Evolutionary conservation across 1,284 basidiomycete species (phyloP).

Genomic region (Testicularia cyperi): DNA sequence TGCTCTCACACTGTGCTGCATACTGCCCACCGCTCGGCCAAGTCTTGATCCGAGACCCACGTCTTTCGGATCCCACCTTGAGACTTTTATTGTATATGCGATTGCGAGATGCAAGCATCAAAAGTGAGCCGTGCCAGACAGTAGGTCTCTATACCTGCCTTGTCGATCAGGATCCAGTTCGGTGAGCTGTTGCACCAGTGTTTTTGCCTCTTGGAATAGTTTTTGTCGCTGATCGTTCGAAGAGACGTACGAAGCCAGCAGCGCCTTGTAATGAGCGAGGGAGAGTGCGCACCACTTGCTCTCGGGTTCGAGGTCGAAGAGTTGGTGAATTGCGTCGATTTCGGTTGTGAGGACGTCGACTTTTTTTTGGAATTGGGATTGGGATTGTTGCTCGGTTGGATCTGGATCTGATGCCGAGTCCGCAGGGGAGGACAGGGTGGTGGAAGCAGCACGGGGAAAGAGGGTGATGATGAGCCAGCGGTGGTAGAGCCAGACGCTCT

Average conservation of each 20-base stretch:
- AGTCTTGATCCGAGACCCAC: too few relatives aligned
- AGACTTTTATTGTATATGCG: not conserved
- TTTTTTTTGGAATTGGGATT: not conserved
- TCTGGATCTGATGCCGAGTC: not conserved
- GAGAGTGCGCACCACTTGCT: constrained; percentile 72
- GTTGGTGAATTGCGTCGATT: constrained; percentile 76
- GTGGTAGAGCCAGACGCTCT: constrained; percentile 97
- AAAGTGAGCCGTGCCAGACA: constrained; percentile 24
- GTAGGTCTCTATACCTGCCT: constrained; percentile 43
- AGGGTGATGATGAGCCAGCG: constrained; percentile 79
- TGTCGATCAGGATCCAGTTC: constrained; percentile 45
- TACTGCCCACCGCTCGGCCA: too few relatives aligned
- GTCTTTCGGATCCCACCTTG: too few relatives aligned
- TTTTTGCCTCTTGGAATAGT: not conserved
- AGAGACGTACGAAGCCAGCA: constrained; percentile 1
- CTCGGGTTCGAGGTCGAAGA: constrained; percentile 86
- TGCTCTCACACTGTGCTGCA: too few relatives aligned
- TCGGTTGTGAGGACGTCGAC: constrained; percentile 65
- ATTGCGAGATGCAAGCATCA: not conserved
- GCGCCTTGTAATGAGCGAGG: constrained; percentile 38
- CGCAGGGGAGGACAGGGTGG: too few relatives aligned
- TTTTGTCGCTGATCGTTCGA: too few relatives aligned
- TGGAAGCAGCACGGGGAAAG: too few relatives aligned
- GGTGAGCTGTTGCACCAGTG: constrained; percentile 20
- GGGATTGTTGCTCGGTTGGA: not conserved